phyloP scores from a whole-genome alignment of 2,329 filamentous ascomycete genomes.

The Hawksworthiomyces lignivorus region DNA sequence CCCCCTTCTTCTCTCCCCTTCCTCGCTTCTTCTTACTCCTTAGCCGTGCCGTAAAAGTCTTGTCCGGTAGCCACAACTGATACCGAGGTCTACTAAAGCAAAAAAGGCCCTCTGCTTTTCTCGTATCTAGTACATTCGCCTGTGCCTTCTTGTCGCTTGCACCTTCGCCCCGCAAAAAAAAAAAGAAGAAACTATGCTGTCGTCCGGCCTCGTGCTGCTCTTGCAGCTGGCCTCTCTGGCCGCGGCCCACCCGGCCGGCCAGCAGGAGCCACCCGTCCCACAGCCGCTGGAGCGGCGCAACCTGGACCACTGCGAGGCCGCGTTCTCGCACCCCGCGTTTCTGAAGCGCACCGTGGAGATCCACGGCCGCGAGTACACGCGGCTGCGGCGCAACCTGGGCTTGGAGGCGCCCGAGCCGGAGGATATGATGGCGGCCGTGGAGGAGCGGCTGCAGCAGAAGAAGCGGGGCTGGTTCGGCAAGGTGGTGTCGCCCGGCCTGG shows the following conservation, averaged over 20 bases:
- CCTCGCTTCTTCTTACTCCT: too few species aligned
- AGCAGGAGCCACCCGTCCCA: constrained; percentile 15
- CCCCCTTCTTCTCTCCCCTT: too few species aligned
- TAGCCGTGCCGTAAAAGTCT: too few species aligned
- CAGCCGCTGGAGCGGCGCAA: constrained; percentile 21
- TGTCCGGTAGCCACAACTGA: too few species aligned
- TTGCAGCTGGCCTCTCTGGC: constrained; percentile 19
- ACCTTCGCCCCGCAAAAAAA: too few species aligned
- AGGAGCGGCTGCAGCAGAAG: neutral
- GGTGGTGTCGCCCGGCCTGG: constrained; percentile 14
- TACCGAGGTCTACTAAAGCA: too few species aligned
- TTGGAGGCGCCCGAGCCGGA: constrained; percentile 16
- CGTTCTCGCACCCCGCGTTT: constrained; percentile 21
- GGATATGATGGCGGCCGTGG: neutral
- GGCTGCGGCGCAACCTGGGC: constrained; percentile 19
- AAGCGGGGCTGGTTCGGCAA: neutral
- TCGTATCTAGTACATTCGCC: too few species aligned
- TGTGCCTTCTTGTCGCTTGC: too few species aligned
- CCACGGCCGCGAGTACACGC: constrained; percentile 20
- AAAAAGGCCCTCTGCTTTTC: too few species aligned
- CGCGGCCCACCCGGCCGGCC: constrained; percentile 20
- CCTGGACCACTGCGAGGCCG: constrained; percentile 21
- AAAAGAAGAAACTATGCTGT: neutral
- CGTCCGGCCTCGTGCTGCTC: constrained; percentile 4
- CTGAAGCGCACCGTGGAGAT: constrained; percentile 21